Base-by-base conservation (phyloP, 371 early-diverging fungal species). In the Lichtheimia ornata region DNA sequence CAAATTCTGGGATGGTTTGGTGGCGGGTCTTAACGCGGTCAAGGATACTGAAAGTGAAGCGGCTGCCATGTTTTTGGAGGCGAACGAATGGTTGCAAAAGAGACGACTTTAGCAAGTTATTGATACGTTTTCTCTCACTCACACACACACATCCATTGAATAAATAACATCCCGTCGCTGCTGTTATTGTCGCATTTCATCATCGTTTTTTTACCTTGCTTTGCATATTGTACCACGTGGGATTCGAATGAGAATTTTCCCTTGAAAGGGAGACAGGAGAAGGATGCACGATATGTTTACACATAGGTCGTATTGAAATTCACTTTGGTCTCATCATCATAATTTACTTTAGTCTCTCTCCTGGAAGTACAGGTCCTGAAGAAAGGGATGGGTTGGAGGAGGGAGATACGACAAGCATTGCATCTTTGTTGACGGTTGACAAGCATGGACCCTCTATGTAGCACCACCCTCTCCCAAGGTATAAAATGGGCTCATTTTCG, bases 1-100 rank as follows among this genome's bases (percentile, higher is more conserved):
- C 62, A 59, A 61, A 11, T 84, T 86, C 62, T 86, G 87, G 87
- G 70, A 76, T 27, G 71, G 73, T 4, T 61, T 84, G 20, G 54
- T 76, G 43, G 42, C 58, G 22, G 80, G 74, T 9, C 56, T 74
- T 28, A 63, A 69, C 24, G 50, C 65, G 20, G 59, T 81, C 40
- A 63, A 64, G 6, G 72, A 74, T 17, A 55, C 66, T 2, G 58
- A 64, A 25, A 58, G 61, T 15, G 64, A 65, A 5, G 59, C 50
- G 9, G 63, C 71, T 47, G 35, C 58, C 6, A 74, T 74, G 75
- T 84, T 81, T 62, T 24, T 58, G 15, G 70, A 74, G n/a, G 80
- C 84, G 9, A 63, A 84, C 62, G 58, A 69, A 57, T 84, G 84
- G 84, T 60, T 84, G 24, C 63, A 72, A 40, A 35, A 30, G 24